phyloP scores from a whole-genome alignment of 371 early-diverging fungal species.

The Rhizopus arrhizus region DNA sequence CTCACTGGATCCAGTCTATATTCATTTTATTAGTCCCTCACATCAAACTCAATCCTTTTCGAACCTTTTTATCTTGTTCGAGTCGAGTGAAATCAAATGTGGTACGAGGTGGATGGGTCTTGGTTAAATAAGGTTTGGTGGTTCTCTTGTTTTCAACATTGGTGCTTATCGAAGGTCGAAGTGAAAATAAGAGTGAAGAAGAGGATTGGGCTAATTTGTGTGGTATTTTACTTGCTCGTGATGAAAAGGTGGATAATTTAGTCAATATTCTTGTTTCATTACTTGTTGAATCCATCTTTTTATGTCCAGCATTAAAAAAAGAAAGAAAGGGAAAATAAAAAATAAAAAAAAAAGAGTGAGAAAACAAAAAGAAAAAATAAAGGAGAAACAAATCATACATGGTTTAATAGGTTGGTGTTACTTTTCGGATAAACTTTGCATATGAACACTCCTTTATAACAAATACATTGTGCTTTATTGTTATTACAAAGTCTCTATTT shows the following conservation, averaged over 20 bases:
- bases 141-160: conserved; percentile 8
- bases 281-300: conserved; percentile 14
- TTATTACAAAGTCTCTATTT: too few relatives aligned
- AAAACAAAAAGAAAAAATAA: conserved; percentile 12
- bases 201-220: conserved; percentile 25
- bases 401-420: too few relatives aligned
- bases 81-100: conserved; percentile 8
- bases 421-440: too few relatives aligned
- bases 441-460: too few relatives aligned
- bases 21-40: neutral
- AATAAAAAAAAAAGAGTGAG: conserved; percentile 3
- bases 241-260: conserved; percentile 23
- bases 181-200: conserved; percentile 12
- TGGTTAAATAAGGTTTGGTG: conserved; percentile 19
- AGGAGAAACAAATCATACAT: neutral
- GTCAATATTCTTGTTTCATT: conserved; percentile 13
- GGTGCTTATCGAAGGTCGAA: conserved; percentile 19
- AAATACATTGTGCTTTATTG: too few relatives aligned
- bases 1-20: neutral
- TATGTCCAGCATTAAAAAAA: conserved; percentile 11
- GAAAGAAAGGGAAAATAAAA: conserved; percentile 4
- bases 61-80: conserved; percentile 6
- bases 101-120: conserved; percentile 4
- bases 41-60: too few relatives aligned
- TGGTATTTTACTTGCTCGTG: conserved; percentile 32